Percentiles rank a stretch among this genome's conserved stretches.
These are phyloP conservation scores for Hypomontagnella submonticulosa DNA, from an alignment of 495 filamentous ascomycete species.

Conservation along the genomic window DNA sequence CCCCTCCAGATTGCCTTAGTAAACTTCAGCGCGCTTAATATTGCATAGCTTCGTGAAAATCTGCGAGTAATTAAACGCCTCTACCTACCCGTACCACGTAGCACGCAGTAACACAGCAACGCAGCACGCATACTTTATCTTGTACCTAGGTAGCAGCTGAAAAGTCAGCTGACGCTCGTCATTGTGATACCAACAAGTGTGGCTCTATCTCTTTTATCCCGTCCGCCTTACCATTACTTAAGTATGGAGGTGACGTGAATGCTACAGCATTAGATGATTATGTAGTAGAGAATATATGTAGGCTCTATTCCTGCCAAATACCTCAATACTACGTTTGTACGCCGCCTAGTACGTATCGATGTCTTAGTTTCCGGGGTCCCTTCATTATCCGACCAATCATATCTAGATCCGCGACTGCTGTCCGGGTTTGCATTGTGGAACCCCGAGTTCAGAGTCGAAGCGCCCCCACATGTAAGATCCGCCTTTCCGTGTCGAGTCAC, in stretches of 20 bases:
- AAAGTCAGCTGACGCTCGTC: conserved; percentile 33
- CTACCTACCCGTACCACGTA: conserved; percentile 13
- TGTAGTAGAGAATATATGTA: neutral
- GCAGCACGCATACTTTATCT: neutral
- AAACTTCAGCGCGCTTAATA: no score
- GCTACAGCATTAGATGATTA: no score
- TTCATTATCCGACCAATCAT: conserved; percentile 32
- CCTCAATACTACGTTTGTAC: neutral
- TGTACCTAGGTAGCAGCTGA: neutral
- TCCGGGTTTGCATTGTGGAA: neutral
- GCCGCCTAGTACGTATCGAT: conserved; percentile 7
- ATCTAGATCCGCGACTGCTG: conserved; percentile 17
- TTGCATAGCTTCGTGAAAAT: no score
- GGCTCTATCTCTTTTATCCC: neutral
- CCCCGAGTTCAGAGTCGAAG: no score
- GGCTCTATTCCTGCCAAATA: conserved; percentile 7
- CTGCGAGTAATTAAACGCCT: no score
- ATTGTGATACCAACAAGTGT: conserved; percentile 8
- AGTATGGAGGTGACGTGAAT: neutral
- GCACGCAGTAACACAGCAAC: neutral
- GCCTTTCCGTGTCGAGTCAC: no score
- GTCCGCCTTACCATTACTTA: neutral
- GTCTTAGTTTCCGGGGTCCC: conserved; percentile 16
- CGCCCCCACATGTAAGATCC: no score
- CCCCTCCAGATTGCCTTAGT: no score